Evolutionary conservation across 2,329 filamentous ascomycete genomes (phyloP).

Genomic region (Exophiala sp.): DNA sequence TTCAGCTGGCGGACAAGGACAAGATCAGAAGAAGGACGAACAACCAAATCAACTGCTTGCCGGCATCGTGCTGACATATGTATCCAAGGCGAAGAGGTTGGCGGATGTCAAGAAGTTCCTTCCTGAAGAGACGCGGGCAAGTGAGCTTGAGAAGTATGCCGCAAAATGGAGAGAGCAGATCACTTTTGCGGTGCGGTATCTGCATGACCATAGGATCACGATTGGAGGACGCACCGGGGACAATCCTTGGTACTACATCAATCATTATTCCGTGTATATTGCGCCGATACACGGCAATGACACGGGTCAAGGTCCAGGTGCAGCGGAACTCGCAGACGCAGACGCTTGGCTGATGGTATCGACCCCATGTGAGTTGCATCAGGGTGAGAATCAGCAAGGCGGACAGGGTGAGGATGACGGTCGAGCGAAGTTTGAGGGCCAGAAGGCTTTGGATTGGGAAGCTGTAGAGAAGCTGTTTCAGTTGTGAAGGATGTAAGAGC

Average conservation of each 20-base stretch:
- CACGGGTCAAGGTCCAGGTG: not conserved
- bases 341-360: not conserved
- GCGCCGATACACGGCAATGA: not conserved
- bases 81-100: constrained; percentile 3
- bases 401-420: not conserved
- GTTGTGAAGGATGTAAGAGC: too few species aligned
- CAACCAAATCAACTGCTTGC: not conserved
- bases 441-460: constrained; percentile 1
- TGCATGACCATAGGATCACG: constrained; percentile 4
- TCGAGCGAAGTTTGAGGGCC: not conserved
- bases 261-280: not conserved
- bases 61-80: constrained; percentile 7
- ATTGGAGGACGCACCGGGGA: constrained; percentile 1
- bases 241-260: constrained; percentile 1
- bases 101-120: not conserved
- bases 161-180: constrained; percentile 11
- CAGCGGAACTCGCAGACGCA: not conserved
- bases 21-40: not conserved
- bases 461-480: constrained; percentile 1
- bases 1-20: too few species aligned
- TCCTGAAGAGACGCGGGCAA: not conserved
- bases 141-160: not conserved
- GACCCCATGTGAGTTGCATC: not conserved
- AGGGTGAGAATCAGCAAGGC: not conserved
- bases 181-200: not conserved